Base-by-base conservation (phyloP, 2,329 filamentous ascomycete genomes). In the Clarireedia monteithiana region DNA sequence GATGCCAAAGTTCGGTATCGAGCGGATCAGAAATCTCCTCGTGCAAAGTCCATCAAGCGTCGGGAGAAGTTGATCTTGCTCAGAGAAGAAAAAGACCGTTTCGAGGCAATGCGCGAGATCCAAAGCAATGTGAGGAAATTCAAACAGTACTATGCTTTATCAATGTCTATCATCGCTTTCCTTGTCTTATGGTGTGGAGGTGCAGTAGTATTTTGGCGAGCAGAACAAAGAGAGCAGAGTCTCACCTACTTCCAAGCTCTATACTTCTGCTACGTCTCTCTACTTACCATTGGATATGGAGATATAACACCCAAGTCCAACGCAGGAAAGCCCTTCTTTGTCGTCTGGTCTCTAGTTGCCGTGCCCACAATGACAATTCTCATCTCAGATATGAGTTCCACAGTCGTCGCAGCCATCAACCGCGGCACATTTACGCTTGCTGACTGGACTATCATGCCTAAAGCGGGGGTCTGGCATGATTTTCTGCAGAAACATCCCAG, bases 301-400 rank as follows among this genome's bases (percentile, higher is more conserved):
- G 85, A 88, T 62, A 72, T 85, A 20, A 76, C 78, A 7, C 85
- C 85, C 0, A 77, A 78, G 58, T 81, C 77, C 6, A 87, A 87
- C 63, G 76, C 82, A 0, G 84, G 83, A 4, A 79, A 85, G 48
- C 81, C 83, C 0, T 86, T 88, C 66, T 89, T 89, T 65, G 78
- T 89, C 5, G 75, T 88, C 24, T 89, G 85, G 85, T 83, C 78
- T 26, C 70, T 88, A 3, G 74, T 88, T 40, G 84, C 85, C 3
- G 78, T 88, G 1, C 85, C 85, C 0, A 85, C 82, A 2, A 86
- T 88, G 79, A 88, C 85, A 0, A 83, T 86, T 36, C 73, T 89
- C 0, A 76, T 86, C 54, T 78, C 77, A 6, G 78, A 82, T 61
- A 80, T 88, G 73, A 79, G 81, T 42, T 78, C 84, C 53, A 88